Conservation (phyloP, 208 protist genomes). For the Leishmania tropica region DNA sequence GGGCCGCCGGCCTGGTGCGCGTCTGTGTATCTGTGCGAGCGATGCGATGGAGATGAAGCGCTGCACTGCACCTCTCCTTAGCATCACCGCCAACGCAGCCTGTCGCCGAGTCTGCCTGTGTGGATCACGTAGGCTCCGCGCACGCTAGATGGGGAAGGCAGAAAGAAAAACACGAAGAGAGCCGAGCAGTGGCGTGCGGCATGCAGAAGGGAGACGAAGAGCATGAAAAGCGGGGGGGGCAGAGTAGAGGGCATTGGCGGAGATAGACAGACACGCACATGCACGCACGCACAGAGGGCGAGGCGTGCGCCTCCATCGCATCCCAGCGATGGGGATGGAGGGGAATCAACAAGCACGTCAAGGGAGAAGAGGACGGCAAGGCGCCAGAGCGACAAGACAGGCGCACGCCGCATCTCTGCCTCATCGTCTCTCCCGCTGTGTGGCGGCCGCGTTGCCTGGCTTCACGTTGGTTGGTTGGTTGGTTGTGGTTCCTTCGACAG, state of each 20-base stretch:
- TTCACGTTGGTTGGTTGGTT: not conserved
- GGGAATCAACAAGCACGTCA: not conserved
- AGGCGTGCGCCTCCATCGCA: not conserved
- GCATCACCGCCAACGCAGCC: not conserved
- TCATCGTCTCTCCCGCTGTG: not conserved
- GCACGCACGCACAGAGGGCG: not conserved
- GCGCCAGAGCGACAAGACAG: not conserved
- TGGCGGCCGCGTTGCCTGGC: not conserved
- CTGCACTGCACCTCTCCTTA: not conserved
- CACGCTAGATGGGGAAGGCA: not conserved
- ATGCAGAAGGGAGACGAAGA: not conserved
- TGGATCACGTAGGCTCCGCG: not conserved
- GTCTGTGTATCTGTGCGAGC: conserved; percentile 1
- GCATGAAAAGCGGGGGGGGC: not conserved
- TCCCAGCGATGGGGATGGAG: not conserved
- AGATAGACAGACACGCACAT: not conserved
- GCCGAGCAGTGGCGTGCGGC: not conserved
- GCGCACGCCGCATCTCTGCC: not conserved
- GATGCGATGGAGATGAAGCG: not conserved
- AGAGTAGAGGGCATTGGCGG: not conserved
- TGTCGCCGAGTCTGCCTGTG: not conserved
- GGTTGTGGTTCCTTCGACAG: not conserved
- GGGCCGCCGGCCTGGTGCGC: not conserved
- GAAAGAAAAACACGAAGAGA: not conserved
- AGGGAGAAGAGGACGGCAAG: conserved; percentile 1